Percentiles rank a stretch among this genome's conserved stretches.
phyloP scores from a whole-genome alignment of 371 early-diverging fungal species.

The Apophysomyces sp. region DNA sequence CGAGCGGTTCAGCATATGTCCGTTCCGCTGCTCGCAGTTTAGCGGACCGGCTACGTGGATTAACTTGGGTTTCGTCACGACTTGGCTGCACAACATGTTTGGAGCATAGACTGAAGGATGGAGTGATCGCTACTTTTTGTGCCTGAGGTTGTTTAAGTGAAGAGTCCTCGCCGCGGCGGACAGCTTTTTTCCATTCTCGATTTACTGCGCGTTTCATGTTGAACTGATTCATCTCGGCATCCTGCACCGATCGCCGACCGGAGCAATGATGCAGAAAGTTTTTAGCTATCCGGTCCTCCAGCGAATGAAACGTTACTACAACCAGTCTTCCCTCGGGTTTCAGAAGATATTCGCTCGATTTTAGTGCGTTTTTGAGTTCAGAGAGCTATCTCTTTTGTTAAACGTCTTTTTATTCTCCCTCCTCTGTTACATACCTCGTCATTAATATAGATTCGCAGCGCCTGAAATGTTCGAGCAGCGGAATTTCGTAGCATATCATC shows the following conservation, averaged over 20 bases:
- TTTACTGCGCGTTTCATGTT: conserved; percentile 30
- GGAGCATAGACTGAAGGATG: conserved; percentile 38
- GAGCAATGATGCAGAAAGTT: conserved; percentile 50
- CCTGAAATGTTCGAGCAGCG: conserved; percentile 57
- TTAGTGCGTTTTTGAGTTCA: conserved; percentile 52
- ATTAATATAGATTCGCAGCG: conserved; percentile 70
- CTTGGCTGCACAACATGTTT: conserved; percentile 49
- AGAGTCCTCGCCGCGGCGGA: not conserved
- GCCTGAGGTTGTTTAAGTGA: conserved; percentile 5
- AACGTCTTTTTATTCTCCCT: not conserved
- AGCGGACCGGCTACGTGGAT: conserved; percentile 62
- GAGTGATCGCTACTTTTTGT: conserved; percentile 9
- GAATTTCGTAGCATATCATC: conserved; percentile 53
- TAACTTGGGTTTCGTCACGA: conserved; percentile 49
- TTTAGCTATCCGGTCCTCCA: conserved; percentile 76
- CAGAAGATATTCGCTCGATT: conserved; percentile 53
- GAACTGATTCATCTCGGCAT: conserved; percentile 37
- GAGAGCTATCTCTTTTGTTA: conserved; percentile 30
- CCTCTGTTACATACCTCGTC: conserved; percentile 49
- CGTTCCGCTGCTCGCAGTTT: conserved; percentile 57
- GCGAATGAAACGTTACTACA: conserved; percentile 72
- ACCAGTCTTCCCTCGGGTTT: conserved; percentile 55
- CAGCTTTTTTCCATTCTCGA: conserved; percentile 21
- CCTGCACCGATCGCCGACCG: conserved; percentile 22
- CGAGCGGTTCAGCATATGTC: conserved; percentile 28